Evolutionary conservation across 148 eudicot species (phyloP).

Genomic region (Fagopyrum esculentum): DNA sequence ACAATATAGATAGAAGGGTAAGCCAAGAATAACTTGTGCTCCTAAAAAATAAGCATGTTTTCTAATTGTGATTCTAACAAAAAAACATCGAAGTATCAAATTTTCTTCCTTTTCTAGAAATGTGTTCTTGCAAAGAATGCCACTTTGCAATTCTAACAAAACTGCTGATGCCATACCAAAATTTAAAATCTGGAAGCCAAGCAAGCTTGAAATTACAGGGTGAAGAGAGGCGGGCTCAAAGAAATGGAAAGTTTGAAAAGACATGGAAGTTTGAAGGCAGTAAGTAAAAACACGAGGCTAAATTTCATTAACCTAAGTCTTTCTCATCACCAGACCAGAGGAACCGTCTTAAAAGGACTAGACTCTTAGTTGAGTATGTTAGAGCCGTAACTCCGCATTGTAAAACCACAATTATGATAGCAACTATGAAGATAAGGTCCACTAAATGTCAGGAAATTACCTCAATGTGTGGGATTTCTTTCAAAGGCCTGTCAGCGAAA

Average conservation of each 20-base stretch:
- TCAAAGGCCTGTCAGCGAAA: conserved; percentile 95
- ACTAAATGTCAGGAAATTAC: conserved; percentile 26
- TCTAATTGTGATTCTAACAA: neutral
- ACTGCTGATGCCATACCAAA: neutral
- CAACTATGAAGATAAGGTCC: neutral
- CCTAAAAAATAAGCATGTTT: neutral
- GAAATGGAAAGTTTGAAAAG: neutral
- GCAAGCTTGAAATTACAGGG: neutral
- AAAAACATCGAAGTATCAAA: neutral
- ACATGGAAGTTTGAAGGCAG: neutral
- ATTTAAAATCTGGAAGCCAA: neutral
- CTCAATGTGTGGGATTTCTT: conserved; percentile 95
- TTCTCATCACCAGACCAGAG: neutral
- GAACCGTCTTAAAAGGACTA: neutral
- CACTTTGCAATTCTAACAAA: neutral
- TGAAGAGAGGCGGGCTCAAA: neutral
- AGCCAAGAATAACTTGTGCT: no score
- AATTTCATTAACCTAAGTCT: neutral
- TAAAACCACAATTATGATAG: neutral
- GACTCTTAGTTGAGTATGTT: neutral
- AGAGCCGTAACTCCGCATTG: conserved; percentile 1
- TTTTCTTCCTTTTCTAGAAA: no score
- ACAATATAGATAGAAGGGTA: no score
- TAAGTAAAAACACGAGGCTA: neutral
- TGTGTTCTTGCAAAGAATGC: no score